Evolutionary conservation across 352 stramenopile species (phyloP).

Genomic region (Globisporangium camurandrum): DNA sequence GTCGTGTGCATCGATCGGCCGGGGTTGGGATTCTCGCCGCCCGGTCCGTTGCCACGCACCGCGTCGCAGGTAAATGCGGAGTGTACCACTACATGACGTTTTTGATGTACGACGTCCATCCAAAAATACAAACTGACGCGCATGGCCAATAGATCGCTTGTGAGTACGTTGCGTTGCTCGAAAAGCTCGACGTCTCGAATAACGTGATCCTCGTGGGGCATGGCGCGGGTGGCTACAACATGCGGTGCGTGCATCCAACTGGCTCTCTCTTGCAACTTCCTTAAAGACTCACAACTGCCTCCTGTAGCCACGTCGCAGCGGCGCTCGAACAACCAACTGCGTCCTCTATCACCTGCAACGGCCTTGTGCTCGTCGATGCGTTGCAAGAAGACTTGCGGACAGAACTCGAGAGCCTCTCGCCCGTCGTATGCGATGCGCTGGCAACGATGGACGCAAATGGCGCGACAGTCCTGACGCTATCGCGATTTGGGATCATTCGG

Average conservation of each 20-base stretch:
- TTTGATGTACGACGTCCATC: too few species aligned
- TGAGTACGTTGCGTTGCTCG: constrained; percentile 58
- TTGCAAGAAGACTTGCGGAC: constrained; percentile 55
- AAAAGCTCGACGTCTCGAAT: constrained; percentile 42
- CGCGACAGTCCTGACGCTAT: constrained; percentile 40
- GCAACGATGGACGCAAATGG: constrained; percentile 55
- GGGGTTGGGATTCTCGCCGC: constrained; percentile 62
- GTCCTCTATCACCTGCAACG: constrained; percentile 28
- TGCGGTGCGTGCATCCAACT: constrained; percentile 47
- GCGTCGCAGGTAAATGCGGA: constrained; percentile 26
- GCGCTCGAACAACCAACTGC: constrained; percentile 19
- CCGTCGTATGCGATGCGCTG: constrained; percentile 41
- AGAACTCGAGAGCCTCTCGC: constrained; percentile 60
- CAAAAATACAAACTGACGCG: too few species aligned
- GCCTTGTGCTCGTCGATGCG: constrained; percentile 65
- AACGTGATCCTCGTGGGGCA: constrained; percentile 66
- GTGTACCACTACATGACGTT: too few species aligned
- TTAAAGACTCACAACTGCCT: too few species aligned
- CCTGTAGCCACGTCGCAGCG: constrained; percentile 27
- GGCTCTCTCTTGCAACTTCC: too few species aligned
- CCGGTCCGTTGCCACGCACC: constrained; percentile 35
- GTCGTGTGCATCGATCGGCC: constrained; percentile 66
- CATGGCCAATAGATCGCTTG: constrained; percentile 36
- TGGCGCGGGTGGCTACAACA: constrained; percentile 74
- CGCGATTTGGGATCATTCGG: constrained; percentile 54